Conservation (phyloP, 495 filamentous ascomycete species). For the Rusavskia elegans region DNA sequence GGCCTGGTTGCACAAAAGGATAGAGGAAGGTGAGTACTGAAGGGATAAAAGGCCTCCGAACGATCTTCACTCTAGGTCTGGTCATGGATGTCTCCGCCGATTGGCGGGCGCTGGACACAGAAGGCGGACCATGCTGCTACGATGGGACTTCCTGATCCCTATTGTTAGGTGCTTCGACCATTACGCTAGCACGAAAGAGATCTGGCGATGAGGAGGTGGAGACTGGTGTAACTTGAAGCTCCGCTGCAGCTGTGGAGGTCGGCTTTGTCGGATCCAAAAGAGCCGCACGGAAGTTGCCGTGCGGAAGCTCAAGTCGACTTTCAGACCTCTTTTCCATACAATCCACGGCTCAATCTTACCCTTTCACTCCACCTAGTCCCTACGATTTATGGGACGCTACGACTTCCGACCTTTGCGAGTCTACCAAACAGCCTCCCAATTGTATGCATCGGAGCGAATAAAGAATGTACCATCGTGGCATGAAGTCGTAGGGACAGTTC, state of each 20-base stretch:
- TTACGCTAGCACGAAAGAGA: no score
- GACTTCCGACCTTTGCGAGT: conserved; percentile 62
- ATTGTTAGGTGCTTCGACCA: not conserved
- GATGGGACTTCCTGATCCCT: not conserved
- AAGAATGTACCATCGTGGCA: conserved; percentile 56
- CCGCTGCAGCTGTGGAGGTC: no score
- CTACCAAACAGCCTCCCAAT: conserved; percentile 43
- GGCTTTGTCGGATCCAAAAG: no score
- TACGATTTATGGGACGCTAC: conserved; percentile 43
- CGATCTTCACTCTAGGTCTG: conserved; percentile 24
- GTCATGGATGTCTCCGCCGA: conserved; percentile 35
- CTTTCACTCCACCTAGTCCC: no score
- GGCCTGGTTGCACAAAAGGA: conserved; percentile 14
- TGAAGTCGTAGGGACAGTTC: conserved; percentile 52
- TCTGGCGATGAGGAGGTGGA: not conserved
- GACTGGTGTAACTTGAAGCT: no score
- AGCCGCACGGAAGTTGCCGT: not conserved
- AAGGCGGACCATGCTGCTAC: conserved; percentile 45
- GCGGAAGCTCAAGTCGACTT: no score
- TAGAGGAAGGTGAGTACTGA: conserved; percentile 23
- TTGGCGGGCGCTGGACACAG: conserved; percentile 47
- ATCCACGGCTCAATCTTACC: no score
- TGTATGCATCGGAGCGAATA: conserved; percentile 35
- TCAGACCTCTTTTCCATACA: no score
- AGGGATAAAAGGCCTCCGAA: conserved; percentile 29